phyloP scores from a whole-genome alignment of 345 rosid genomes.

The Passiflora organensis region DNA sequence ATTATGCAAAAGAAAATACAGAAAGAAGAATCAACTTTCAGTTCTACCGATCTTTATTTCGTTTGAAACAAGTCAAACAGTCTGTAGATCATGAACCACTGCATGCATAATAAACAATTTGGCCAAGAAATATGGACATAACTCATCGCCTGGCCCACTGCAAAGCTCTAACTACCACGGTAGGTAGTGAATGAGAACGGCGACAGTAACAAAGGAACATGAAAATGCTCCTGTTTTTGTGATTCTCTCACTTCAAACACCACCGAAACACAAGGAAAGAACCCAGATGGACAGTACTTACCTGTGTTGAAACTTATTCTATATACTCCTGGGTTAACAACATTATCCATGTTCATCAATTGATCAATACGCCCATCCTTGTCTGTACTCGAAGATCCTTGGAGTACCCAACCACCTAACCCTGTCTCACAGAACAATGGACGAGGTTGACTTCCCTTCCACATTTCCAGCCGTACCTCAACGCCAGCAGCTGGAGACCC shows the following conservation, averaged over 20 bases:
- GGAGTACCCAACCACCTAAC: conserved; percentile 42
- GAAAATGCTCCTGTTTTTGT: conserved; percentile 78
- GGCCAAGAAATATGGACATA: too few relatives aligned
- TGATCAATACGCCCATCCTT: conserved; percentile 81
- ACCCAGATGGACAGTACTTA: conserved; percentile 60
- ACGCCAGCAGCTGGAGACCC: conserved; percentile 79
- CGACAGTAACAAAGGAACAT: conserved; percentile 78
- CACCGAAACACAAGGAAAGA: conserved; percentile 78
- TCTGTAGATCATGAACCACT: too few relatives aligned
- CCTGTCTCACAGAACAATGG: conserved; percentile 40
- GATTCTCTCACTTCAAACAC: conserved; percentile 65
- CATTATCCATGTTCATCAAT: conserved; percentile 61
- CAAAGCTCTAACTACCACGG: conserved; percentile 62
- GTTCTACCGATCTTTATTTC: too few relatives aligned
- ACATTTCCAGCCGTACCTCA: conserved; percentile 66
- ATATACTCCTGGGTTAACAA: conserved; percentile 65
- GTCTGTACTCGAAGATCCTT: conserved; percentile 68
- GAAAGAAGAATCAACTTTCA: too few relatives aligned
- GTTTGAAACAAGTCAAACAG: too few relatives aligned
- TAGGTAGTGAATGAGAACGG: conserved; percentile 85
- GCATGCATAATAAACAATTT: too few relatives aligned
- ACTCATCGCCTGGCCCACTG: too few relatives aligned
- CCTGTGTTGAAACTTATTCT: conserved; percentile 81
- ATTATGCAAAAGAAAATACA: too few relatives aligned
- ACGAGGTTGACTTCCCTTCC: conserved; percentile 42